Base-by-base conservation (phyloP, 768 basidiomycete genomes). In the Naganishia friedmannii region DNA sequence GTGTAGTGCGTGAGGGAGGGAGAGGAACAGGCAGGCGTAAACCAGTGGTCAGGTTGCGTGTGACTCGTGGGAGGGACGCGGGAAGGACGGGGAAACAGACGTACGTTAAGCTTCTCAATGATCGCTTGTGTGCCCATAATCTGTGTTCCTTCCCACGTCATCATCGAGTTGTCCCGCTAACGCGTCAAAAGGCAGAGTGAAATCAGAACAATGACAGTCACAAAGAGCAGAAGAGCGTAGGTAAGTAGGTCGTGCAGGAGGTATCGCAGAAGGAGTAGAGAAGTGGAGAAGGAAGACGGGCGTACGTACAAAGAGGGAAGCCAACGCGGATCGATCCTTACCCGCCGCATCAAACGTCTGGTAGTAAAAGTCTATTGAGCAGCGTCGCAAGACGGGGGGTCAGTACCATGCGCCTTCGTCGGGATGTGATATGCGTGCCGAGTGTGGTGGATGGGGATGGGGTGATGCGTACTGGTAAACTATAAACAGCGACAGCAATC, bases 111-210 rank as follows among this genome's bases (percentile, higher is more conserved):
- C 74, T 90, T 94, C 89, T 93, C 81, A 82, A 89, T 15, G 92
- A 93, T 74, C 32, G 73, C 85, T 0, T 12, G 6, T 0, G 73
- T 79, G 37, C 87, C 87, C 32, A 84, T 85, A 73, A 88, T 81
- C 26, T 84, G 87, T 21, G 85, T 85, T 29, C 87, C 87, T 72
- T 84, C 93, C 82, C 86, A 97, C 8, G 89, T 86, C 76, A 97
- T 83, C 91, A 94, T 95, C 13, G 94, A 97, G 66, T 75, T 57
- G 15, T 84, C 82, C 71, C 93, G 87, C 95, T 97, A 58, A n/a
- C 51, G 75, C 67, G n/a, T 15, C n/a, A n/a, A n/a, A n/a, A n/a
- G n/a, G n/a, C n/a, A n/a, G n/a, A n/a, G n/a, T n/a, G n/a, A n/a
- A n/a, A n/a, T n/a, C n/a, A n/a, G n/a, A n/a, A n/a, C n/a, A n/a